Conservation (phyloP, 345 rosid species). For the Euphorbia pulcherrima region DNA sequence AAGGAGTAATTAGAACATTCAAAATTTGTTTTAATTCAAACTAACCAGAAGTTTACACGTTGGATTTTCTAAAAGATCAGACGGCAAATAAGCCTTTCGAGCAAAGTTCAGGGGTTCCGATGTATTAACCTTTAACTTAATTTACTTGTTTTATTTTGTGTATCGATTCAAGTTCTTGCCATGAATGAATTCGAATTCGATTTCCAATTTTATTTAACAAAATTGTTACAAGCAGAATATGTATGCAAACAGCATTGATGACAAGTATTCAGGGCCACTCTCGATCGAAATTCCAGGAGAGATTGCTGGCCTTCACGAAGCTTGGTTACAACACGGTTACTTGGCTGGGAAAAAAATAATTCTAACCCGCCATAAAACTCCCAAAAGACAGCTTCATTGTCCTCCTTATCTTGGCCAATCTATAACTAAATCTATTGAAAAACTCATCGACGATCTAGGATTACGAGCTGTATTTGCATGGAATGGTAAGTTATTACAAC, state of each 20-base stretch:
- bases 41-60: no score
- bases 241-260: slow-evolving; percentile 35
- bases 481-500: slow-evolving; percentile 52
- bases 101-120: no score
- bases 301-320: no score
- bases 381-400: slow-evolving; percentile 58
- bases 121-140: slow-evolving; percentile 5
- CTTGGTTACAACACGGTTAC: no score
- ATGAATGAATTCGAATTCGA: no score
- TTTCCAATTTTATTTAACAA: slow-evolving; percentile 36
- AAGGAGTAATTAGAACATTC: no score
- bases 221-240: no score
- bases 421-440: slow-evolving; percentile 18
- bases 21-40: no score
- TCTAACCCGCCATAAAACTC: no score
- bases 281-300: slow-evolving; percentile 94
- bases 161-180: no score
- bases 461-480: slow-evolving; percentile 58
- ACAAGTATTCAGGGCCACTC: slow-evolving; percentile 58
- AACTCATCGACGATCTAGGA: slow-evolving; percentile 57
- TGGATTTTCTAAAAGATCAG: slow-evolving; percentile 79
- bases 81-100: slow-evolving; percentile 41
- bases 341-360: no score
- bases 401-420: slow-evolving; percentile 52
- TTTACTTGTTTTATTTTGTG: background rate